Conservation (phyloP, 371 early-diverging fungal species). For the Caulochytrium protostelioides region DNA sequence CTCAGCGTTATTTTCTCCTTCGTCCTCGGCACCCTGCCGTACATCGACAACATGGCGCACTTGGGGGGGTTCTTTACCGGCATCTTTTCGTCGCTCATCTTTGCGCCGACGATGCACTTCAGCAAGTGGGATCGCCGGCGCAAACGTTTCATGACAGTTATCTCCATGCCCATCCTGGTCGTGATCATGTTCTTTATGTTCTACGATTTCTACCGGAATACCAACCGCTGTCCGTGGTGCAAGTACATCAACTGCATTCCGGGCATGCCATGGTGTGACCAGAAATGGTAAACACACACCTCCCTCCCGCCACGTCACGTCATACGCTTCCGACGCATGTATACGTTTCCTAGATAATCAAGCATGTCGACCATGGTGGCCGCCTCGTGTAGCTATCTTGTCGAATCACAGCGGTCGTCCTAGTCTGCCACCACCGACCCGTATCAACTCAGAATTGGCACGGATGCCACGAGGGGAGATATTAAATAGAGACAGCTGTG, state of each 20-base stretch:
- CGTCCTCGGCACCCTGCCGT: slow-evolving; percentile 43
- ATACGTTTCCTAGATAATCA: too few species aligned
- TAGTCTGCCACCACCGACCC: too few species aligned
- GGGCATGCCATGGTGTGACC: slow-evolving; percentile 22
- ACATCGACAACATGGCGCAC: slow-evolving; percentile 59
- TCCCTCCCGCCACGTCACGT: too few species aligned
- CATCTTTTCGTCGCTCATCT: slow-evolving; percentile 16
- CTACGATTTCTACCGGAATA: slow-evolving; percentile 5
- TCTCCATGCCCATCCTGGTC: slow-evolving; percentile 9
- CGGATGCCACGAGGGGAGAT: too few species aligned
- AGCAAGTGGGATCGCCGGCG: slow-evolving; percentile 16
- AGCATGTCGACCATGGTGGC: too few species aligned
- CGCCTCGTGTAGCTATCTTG: too few species aligned
- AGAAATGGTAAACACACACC: too few species aligned
- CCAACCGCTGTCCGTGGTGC: slow-evolving; percentile 21
- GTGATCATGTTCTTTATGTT: slow-evolving; percentile 14
- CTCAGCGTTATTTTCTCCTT: slow-evolving; percentile 38
- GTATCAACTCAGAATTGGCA: too few species aligned
- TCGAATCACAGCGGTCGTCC: too few species aligned
- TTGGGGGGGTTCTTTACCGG: slow-evolving; percentile 34
- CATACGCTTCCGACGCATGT: too few species aligned
- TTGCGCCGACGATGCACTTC: slow-evolving; percentile 24
- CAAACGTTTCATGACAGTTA: slow-evolving; percentile 4
- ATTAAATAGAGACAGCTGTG: too few species aligned
- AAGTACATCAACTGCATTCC: slow-evolving; percentile 29